These are phyloP conservation scores for Agaricus blazei DNA, from an alignment of 768 basidiomycete genomes.

Conservation along the genomic window DNA sequence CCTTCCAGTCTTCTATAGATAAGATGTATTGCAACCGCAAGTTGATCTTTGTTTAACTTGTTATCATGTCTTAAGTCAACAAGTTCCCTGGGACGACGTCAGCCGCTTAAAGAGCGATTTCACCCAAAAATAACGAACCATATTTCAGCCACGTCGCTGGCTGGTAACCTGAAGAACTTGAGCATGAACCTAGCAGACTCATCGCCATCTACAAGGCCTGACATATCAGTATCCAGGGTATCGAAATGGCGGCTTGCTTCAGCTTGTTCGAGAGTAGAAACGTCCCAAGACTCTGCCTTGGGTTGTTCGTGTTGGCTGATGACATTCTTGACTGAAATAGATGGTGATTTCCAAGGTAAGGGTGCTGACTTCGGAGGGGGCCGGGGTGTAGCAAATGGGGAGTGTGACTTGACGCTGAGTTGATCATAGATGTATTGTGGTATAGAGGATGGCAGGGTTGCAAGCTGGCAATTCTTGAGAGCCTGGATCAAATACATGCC, in stretches of 20 bases:
- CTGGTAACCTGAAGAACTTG: constrained; percentile 19
- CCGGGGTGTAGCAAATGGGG: constrained; percentile 3
- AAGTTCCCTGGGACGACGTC: constrained; percentile 22
- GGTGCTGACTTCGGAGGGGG: constrained; percentile 5
- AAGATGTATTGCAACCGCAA: constrained; percentile 32
- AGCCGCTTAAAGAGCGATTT: neutral
- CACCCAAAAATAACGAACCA: constrained; percentile 22
- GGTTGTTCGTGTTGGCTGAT: neutral
- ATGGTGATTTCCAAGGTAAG: constrained; percentile 6
- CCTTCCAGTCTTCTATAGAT: constrained; percentile 27
- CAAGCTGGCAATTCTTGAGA: constrained; percentile 27
- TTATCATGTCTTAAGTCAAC: constrained; percentile 28
- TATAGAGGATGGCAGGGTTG: constrained; percentile 24
- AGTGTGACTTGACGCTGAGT: constrained; percentile 14
- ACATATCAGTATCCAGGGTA: constrained; percentile 22
- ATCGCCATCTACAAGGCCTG: constrained; percentile 28
- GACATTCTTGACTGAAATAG: neutral
- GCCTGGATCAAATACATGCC: constrained; percentile 61
- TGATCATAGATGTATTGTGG: constrained; percentile 26
- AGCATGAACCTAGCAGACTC: constrained; percentile 27
- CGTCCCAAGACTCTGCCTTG: constrained; percentile 1
- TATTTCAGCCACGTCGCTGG: constrained; percentile 31
- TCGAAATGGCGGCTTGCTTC: constrained; percentile 27
- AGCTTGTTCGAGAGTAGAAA: constrained; percentile 8
- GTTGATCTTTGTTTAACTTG: constrained; percentile 30